phyloP scores from a whole-genome alignment of 352 stramenopile species.

The Pythium coloratum region DNA sequence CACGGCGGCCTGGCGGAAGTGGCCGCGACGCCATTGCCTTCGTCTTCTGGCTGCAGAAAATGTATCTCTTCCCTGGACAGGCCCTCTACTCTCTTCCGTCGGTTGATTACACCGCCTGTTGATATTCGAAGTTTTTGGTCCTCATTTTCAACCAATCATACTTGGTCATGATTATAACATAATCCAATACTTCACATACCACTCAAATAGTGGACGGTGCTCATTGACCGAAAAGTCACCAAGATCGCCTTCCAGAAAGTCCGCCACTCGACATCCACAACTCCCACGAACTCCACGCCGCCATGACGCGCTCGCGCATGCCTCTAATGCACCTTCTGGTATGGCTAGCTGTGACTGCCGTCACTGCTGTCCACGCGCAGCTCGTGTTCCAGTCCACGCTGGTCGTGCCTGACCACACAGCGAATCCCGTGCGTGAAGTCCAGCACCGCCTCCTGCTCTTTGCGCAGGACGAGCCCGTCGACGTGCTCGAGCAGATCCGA shows the following conservation, averaged over 20 bases:
- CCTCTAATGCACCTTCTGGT: background rate
- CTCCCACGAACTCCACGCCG: background rate
- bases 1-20: conserved; percentile 31
- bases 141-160: conserved; percentile 6
- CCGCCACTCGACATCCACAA: background rate
- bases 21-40: conserved; percentile 44
- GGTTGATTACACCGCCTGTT: background rate
- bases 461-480: conserved; percentile 26
- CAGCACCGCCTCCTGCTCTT: conserved; percentile 24
- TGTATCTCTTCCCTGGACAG: background rate
- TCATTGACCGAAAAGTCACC: conserved; percentile 10
- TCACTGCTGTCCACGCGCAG: conserved; percentile 6
- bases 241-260: conserved; percentile 1
- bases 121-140: conserved; percentile 3
- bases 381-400: conserved; percentile 25
- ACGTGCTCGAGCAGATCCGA: conserved; percentile 29
- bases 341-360: background rate
- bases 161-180: background rate
- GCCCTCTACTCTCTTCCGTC: background rate
- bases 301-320: background rate
- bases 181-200: background rate
- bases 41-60: background rate
- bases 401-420: conserved; percentile 3
- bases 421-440: background rate
- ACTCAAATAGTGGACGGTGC: background rate